These are phyloP conservation scores for Haplosporangium sp. DNA, from an alignment of 371 early-diverging fungal genomes.

Conservation along the genomic window DNA sequence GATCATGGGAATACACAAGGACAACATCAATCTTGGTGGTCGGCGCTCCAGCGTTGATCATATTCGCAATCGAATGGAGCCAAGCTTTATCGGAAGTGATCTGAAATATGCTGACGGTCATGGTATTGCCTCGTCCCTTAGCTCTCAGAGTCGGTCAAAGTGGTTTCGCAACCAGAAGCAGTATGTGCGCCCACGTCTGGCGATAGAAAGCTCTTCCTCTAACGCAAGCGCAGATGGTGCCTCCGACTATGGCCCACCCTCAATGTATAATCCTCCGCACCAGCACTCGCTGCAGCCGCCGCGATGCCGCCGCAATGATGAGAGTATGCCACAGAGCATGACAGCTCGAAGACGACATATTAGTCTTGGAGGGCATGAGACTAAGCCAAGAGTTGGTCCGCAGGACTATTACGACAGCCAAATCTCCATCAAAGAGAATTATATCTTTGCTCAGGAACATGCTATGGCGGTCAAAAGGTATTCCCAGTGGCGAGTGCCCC, in stretches of 20 bases:
- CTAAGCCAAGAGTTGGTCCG: neutral
- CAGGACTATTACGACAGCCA: neutral
- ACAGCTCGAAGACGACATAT: neutral
- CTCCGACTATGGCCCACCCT: neutral
- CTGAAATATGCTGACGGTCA: neutral
- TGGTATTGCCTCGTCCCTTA: neutral
- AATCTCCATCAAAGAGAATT: neutral
- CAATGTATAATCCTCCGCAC: neutral
- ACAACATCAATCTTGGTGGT: no score
- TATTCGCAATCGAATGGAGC: neutral
- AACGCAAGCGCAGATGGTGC: neutral
- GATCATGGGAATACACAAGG: neutral
- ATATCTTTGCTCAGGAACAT: neutral
- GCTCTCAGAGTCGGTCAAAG: neutral
- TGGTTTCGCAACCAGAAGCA: neutral
- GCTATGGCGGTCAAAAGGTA: neutral
- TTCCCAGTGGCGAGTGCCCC: conserved; percentile 30
- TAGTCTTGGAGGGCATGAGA: neutral
- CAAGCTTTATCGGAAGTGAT: neutral
- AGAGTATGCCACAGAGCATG: neutral
- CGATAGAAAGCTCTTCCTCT: neutral
- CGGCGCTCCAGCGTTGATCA: no score
- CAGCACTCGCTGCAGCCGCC: neutral
- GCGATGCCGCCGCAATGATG: neutral
- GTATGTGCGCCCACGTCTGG: conserved; percentile 1